Evolutionary conservation across 164 flowering plant species (phyloP).

Genomic region (Malania oleifera): DNA sequence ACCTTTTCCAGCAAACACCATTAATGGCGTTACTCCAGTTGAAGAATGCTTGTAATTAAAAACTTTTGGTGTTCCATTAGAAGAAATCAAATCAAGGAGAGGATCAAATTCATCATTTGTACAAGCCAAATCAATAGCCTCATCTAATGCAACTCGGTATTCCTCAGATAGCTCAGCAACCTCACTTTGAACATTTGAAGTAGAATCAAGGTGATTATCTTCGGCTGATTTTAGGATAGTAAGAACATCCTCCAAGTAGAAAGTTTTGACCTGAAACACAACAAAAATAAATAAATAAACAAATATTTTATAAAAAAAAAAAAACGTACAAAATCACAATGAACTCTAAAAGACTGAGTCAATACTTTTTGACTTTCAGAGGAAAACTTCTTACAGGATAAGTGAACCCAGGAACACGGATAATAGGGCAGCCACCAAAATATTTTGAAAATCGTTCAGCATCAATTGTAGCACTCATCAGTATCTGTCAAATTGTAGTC

Average conservation of each 20-base stretch:
- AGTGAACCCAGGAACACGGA: slow-evolving; percentile 94
- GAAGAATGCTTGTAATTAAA: slow-evolving; percentile 77
- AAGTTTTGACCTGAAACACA: slow-evolving; percentile 64
- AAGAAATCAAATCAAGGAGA: slow-evolving; percentile 62
- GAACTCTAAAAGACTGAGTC: not conserved
- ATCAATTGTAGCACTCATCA: slow-evolving; percentile 98
- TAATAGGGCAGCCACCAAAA: slow-evolving; percentile 92
- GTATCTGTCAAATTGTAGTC: slow-evolving; percentile 41
- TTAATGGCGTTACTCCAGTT: slow-evolving; percentile 76
- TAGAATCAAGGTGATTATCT: slow-evolving; percentile 36
- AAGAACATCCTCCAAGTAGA: slow-evolving; percentile 85
- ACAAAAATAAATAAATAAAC: not conserved
- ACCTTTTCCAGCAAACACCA: slow-evolving; percentile 92
- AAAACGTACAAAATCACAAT: not conserved
- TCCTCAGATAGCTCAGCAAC: slow-evolving; percentile 42
- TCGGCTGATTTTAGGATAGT: slow-evolving; percentile 46
- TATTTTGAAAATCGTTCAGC: slow-evolving; percentile 89
- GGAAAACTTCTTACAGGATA: slow-evolving; percentile 59
- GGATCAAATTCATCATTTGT: slow-evolving; percentile 75
- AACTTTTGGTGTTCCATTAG: slow-evolving; percentile 41
- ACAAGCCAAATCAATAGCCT: slow-evolving; percentile 75
- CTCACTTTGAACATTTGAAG: slow-evolving; percentile 17
- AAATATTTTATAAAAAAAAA: not conserved
- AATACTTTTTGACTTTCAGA: not conserved
- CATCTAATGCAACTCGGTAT: slow-evolving; percentile 60